Base-by-base conservation (phyloP, 2,329 filamentous ascomycete species). In the Talaromyces sp. region DNA sequence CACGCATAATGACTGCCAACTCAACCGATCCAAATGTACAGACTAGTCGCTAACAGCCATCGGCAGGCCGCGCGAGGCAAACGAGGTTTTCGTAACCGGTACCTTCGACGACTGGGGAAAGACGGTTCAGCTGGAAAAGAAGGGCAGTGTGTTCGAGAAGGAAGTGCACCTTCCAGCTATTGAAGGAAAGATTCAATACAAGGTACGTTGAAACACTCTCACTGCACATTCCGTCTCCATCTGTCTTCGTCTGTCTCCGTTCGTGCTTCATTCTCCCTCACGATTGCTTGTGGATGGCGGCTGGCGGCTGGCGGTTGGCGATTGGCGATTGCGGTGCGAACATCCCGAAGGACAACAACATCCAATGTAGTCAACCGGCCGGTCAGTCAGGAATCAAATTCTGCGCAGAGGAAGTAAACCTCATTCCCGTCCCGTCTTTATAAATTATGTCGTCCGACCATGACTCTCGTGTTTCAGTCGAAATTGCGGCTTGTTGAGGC, bases 21-120 rank as follows among this genome's bases (percentile, higher is more conserved):
- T 27, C 14, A 24, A 43, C n/a, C 27, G 58, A 39, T 24, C 13
- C 11, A 16, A 9, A 50, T 27, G 9, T 7, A 31, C 27, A 7
- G 27, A 31, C 11, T 7, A 33, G 22, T 41, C 35, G 39, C 61
- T 63, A 63, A 63, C 37, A 33, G 13, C 3, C 22, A 14, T 50
- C 39, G 39, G 43, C 80, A 97, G 94, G 94, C 87, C 90, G 75
- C 89, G 95, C 78, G 83, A 88, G 72, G 93, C 91, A 76, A 85
- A 89, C 71, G 90, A 96, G 76, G 94, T 98, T 78, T 94, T 90
- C 79, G 95, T 98, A 72, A 98, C 94, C 47, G 95, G 95, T 76
- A 94, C 91, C 68, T 98, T 98, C 76, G 94, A 98, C 81, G 86
- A 92, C 81, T 99, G 95, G 95, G 85, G 86, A 70, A 94, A 95